phyloP scores from a whole-genome alignment of 2,329 filamentous ascomycete species.

The Ascochyta viciae-villosae region DNA sequence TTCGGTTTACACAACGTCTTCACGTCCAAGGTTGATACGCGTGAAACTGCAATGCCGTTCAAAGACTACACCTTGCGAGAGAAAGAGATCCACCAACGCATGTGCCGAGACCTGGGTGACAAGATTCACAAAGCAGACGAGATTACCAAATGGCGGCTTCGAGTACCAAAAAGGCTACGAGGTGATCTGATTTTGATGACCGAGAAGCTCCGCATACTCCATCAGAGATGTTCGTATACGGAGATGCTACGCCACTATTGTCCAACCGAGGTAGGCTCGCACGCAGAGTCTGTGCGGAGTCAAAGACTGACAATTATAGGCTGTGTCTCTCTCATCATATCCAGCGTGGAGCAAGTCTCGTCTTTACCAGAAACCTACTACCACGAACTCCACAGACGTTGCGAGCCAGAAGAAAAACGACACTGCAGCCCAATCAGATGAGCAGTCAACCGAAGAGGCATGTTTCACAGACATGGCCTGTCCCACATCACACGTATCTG shows the following conservation, averaged over 20 bases:
- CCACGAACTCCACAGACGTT: constrained; percentile 9
- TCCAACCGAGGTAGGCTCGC: constrained; percentile 54
- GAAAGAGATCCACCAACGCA: constrained; percentile 69
- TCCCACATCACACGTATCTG: constrained; percentile 73
- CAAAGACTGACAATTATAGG: constrained; percentile 30
- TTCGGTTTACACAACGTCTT: constrained; percentile 95
- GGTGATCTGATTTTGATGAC: constrained; percentile 68
- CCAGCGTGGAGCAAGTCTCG: constrained; percentile 35
- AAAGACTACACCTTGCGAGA: constrained; percentile 89
- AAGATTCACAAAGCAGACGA: constrained; percentile 25
- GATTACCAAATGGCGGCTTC: constrained; percentile 45
- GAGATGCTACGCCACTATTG: constrained; percentile 83
- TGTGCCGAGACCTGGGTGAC: constrained; percentile 30
- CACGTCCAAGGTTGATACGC: constrained; percentile 69
- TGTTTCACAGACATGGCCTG: constrained; percentile 72
- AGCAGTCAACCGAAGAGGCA: constrained; percentile 15
- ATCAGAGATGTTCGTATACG: constrained; percentile 79
- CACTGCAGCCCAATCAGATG: neutral
- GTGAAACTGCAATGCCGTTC: constrained; percentile 73
- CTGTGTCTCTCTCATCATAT: constrained; percentile 33
- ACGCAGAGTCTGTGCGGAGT: neutral
- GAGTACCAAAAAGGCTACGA: constrained; percentile 71
- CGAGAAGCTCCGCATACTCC: constrained; percentile 71
- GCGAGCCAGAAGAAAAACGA: constrained; percentile 11
- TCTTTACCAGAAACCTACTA: constrained; percentile 25